phyloP scores from a whole-genome alignment of 305 asterid genomes.

The Fraxinus platypoda region DNA sequence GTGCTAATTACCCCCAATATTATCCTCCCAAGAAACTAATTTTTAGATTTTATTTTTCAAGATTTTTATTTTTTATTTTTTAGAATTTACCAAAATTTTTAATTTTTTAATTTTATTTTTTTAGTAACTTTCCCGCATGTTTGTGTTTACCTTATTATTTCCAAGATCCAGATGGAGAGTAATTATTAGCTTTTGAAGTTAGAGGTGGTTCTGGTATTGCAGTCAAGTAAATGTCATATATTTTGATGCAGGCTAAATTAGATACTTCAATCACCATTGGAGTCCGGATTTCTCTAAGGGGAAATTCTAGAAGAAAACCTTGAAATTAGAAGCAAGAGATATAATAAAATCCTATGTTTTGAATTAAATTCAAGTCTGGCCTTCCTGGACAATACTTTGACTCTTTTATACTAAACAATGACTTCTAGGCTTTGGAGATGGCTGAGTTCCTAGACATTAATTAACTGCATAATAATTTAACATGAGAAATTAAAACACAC shows the following conservation, averaged over 20 bases:
- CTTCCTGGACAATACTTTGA: neutral
- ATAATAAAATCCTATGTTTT: no score
- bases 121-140: neutral
- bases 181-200: slow-evolving; percentile 14
- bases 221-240: neutral
- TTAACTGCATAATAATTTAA: neutral
- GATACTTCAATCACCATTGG: neutral
- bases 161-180: neutral
- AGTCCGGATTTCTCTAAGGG: neutral
- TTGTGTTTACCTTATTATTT: neutral
- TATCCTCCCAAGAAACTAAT: no score
- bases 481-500: neutral
- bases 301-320: neutral
- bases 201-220: slow-evolving; percentile 14
- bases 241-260: neutral
- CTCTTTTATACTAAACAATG: neutral
- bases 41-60: no score
- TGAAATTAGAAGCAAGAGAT: neutral
- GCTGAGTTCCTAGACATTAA: neutral
- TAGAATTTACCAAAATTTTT: neutral
- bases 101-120: neutral
- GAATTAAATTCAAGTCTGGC: neutral
- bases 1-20: no score
- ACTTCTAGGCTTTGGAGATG: neutral
- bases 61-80: no score